Conservation (phyloP, 1,284 basidiomycete species). For the Athelia psychrophila region DNA sequence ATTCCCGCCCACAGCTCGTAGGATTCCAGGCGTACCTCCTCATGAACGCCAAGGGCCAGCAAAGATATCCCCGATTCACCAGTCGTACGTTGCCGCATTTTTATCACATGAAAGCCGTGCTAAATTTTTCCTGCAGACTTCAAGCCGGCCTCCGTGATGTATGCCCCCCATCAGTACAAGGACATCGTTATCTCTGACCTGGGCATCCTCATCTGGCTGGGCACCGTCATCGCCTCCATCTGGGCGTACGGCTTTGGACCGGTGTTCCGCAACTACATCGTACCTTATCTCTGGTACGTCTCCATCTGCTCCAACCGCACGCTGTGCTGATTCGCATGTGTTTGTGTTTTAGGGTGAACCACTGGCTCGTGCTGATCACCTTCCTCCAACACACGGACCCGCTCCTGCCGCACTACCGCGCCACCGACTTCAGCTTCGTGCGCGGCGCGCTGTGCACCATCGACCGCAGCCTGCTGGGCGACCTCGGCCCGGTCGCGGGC, state of each 20-base stretch:
- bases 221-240: constrained; percentile 47
- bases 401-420: constrained; percentile 80
- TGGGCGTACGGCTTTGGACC: constrained; percentile 58
- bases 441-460: constrained; percentile 83
- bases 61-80: constrained; percentile 63
- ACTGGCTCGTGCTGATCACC: constrained; percentile 75
- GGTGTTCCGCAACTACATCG: constrained; percentile 67
- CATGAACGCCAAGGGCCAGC: constrained; percentile 76
- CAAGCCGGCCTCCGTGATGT: constrained; percentile 67
- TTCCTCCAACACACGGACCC: constrained; percentile 90
- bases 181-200: constrained; percentile 76
- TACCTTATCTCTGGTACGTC: constrained; percentile 70
- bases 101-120: not conserved
- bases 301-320: not conserved
- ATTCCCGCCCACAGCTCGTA: constrained; percentile 34
- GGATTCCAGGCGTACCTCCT: constrained; percentile 80
- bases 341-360: constrained; percentile 36
- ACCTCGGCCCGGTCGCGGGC: constrained; percentile 21
- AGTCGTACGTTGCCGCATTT: constrained; percentile 47
- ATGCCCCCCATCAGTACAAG: constrained; percentile 64
- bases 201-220: constrained; percentile 63
- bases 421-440: constrained; percentile 75
- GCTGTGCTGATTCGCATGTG: constrained; percentile 4
- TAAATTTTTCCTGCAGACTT: constrained; percentile 48
- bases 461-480: constrained; percentile 61